phyloP scores from a whole-genome alignment of 208 protist species.

The Polymyxa betae region DNA sequence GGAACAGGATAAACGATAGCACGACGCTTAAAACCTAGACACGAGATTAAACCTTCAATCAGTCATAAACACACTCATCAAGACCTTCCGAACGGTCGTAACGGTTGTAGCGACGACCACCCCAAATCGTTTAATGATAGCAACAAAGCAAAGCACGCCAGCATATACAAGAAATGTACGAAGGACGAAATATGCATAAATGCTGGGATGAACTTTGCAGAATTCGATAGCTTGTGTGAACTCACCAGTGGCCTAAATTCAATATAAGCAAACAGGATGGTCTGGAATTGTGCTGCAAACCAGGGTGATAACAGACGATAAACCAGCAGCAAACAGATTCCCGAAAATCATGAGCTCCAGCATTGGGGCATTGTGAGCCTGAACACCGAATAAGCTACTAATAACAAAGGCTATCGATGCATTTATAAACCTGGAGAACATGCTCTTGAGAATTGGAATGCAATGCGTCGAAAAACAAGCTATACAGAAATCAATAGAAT shows the following conservation, averaged over 20 bases:
- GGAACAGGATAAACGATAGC: constrained; percentile 18
- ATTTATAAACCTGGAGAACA: constrained; percentile 16
- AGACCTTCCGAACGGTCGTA: constrained; percentile 53
- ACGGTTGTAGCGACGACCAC: constrained; percentile 41
- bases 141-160: constrained; percentile 45
- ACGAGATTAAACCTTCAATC: background rate
- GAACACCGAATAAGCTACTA: background rate
- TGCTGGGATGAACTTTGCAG: background rate
- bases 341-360: constrained; percentile 50
- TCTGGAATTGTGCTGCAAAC: background rate
- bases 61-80: background rate
- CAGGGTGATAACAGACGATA: background rate
- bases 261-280: background rate
- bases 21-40: background rate
- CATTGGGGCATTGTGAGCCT: constrained; percentile 20
- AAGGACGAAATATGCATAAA: constrained; percentile 27
- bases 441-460: constrained; percentile 56
- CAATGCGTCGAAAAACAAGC: constrained; percentile 54
- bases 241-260: constrained; percentile 40
- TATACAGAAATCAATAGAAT: background rate
- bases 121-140: constrained; percentile 52
- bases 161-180: constrained; percentile 45
- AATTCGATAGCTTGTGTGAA: background rate
- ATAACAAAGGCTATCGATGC: background rate
- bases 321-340: background rate